phyloP scores from a whole-genome alignment of 139 green algal genomes.

The Micractinium sp. region DNA sequence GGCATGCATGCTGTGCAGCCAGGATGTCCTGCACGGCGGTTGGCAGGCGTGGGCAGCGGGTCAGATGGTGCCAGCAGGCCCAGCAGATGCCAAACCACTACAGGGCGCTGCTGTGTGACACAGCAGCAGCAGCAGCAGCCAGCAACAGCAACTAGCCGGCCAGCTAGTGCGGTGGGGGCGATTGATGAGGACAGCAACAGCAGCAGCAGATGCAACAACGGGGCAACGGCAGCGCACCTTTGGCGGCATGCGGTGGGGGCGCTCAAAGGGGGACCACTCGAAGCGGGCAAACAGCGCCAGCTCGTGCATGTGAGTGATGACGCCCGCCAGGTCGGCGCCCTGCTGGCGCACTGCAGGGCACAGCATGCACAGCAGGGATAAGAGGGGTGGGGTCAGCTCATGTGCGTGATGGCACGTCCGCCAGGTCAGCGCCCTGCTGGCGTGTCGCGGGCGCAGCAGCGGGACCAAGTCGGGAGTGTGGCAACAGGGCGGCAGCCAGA shows the following conservation, averaged over 20 bases:
- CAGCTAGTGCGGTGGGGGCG: not conserved
- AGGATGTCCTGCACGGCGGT: constrained; percentile 30
- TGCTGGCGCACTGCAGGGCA: constrained; percentile 15
- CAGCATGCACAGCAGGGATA: not conserved
- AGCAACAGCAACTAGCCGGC: too few relatives aligned
- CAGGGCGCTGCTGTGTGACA: too few relatives aligned
- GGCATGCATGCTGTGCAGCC: not conserved
- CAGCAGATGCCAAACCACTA: too few relatives aligned
- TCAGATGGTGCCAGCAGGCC: too few relatives aligned
- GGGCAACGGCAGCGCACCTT: not conserved
- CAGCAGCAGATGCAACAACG: too few relatives aligned
- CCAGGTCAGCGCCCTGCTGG: not conserved
- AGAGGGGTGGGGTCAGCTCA: not conserved
- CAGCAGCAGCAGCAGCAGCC: too few relatives aligned
- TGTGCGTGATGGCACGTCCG: not conserved
- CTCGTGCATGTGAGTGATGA: constrained; percentile 23
- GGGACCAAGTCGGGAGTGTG: too few relatives aligned
- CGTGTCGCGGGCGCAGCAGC: not conserved
- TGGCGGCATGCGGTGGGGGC: not conserved
- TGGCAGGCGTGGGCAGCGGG: too few relatives aligned
- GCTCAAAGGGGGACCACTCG: constrained; percentile 12
- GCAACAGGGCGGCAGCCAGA: too few relatives aligned
- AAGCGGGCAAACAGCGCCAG: constrained; percentile 30
- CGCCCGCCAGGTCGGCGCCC: not conserved
- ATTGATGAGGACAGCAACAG: not conserved